These are phyloP conservation scores for Globisporangium acanthophoron DNA, from an alignment of 352 stramenopile species.

Conservation along the genomic window DNA sequence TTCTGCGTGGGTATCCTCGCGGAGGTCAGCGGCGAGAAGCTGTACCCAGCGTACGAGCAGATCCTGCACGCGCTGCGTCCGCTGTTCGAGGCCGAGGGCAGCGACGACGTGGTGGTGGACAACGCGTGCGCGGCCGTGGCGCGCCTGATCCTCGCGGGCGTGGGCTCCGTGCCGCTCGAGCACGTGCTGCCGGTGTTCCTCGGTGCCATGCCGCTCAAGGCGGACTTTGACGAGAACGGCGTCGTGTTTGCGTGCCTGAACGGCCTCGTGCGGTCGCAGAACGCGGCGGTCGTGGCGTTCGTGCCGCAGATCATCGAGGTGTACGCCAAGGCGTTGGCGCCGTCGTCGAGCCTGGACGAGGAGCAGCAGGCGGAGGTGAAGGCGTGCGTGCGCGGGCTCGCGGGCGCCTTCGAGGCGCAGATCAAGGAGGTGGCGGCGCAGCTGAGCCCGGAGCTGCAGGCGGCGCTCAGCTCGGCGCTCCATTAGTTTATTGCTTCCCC, in stretches of 20 bases:
- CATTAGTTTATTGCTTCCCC: conserved; percentile 29
- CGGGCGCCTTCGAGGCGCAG: conserved; percentile 65
- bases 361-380: conserved; percentile 73
- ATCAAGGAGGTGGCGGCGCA: conserved; percentile 74
- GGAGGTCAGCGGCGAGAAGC: conserved; percentile 65
- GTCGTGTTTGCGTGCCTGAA: conserved; percentile 94
- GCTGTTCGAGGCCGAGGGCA: conserved; percentile 86
- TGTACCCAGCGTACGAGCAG: conserved; percentile 84
- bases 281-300: conserved; percentile 65
- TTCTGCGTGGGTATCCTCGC: conserved; percentile 94
- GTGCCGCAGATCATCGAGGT: conserved; percentile 75
- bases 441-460: conserved; percentile 69
- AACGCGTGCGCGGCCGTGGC: conserved; percentile 92
- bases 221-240: conserved; percentile 95
- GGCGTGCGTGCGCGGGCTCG: conserved; percentile 53
- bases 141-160: conserved; percentile 89
- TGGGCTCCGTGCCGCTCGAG: conserved; percentile 80
- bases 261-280: conserved; percentile 89
- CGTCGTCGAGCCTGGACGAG: conserved; percentile 64
- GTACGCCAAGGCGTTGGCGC: conserved; percentile 68
- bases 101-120: conserved; percentile 88
- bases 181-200: conserved; percentile 94
- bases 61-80: conserved; percentile 90
- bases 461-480: conserved; percentile 50
- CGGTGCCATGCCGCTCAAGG: conserved; percentile 91